Conservation (phyloP, 2,329 filamentous ascomycete genomes). For the Lasiodiplodia theobromae region DNA sequence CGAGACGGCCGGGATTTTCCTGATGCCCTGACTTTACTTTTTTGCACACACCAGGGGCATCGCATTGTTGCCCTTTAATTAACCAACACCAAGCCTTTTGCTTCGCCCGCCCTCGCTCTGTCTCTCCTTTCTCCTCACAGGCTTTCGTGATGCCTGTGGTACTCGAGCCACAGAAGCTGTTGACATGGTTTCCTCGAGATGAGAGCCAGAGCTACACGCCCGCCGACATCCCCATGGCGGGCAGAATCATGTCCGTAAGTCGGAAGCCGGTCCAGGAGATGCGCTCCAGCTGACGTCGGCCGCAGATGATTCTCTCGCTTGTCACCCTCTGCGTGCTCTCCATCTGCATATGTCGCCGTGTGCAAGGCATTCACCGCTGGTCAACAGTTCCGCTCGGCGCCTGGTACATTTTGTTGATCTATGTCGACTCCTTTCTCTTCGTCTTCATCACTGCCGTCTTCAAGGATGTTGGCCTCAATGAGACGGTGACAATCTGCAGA, state of each 20-base stretch:
- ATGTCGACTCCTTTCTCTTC: constrained; percentile 18
- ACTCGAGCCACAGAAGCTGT: constrained; percentile 4
- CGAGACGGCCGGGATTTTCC: not conserved
- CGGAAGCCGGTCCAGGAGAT: constrained; percentile 32
- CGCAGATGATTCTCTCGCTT: constrained; percentile 17
- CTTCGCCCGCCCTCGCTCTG: not conserved
- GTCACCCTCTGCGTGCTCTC: constrained; percentile 10
- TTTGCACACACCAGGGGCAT: not conserved
- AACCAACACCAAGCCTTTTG: not conserved
- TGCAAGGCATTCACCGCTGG: constrained; percentile 7
- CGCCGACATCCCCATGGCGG: constrained; percentile 36
- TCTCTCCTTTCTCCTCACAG: not conserved
- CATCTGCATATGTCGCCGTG: constrained; percentile 7
- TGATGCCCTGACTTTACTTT: not conserved
- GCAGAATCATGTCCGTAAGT: constrained; percentile 36
- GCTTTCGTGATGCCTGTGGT: not conserved
- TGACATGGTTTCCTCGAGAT: constrained; percentile 6
- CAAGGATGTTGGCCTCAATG: constrained; percentile 19
- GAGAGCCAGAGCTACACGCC: constrained; percentile 13
- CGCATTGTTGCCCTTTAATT: constrained; percentile 3
- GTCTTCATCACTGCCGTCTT: constrained; percentile 20
- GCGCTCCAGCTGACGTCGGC: not conserved
- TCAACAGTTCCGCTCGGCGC: not conserved
- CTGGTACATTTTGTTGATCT: not conserved
- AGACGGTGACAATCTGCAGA: constrained; percentile 1